Evolutionary conservation across 129 eudicot species (phyloP).

Genomic region (Flaveria ramosissima): DNA sequence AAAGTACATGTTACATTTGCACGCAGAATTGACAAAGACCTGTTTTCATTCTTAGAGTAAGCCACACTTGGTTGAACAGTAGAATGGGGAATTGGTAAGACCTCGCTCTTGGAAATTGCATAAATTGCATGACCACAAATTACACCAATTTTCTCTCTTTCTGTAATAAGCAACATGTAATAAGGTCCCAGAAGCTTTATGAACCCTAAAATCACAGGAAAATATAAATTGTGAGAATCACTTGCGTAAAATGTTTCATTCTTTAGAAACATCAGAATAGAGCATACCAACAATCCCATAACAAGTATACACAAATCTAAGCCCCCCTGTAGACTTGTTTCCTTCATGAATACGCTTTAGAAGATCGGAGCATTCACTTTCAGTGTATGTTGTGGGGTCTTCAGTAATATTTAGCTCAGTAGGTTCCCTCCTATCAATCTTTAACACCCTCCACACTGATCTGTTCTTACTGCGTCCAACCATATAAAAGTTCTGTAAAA

Average conservation of each 20-base stretch:
- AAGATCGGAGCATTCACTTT: constrained; percentile 65
- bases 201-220: constrained; percentile 61
- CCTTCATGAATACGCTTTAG: constrained; percentile 73
- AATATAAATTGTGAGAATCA: constrained; percentile 18
- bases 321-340: constrained; percentile 85
- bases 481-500: constrained; percentile 78
- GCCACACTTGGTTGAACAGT: constrained; percentile 65
- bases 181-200: constrained; percentile 94
- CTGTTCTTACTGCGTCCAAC: constrained; percentile 69
- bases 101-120: constrained; percentile 72
- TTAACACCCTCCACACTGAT: constrained; percentile 71
- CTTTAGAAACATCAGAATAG: constrained; percentile 14
- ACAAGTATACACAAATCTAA: constrained; percentile 68
- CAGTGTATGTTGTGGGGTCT: constrained; percentile 73
- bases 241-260: neutral
- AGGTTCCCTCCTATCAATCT: constrained; percentile 79
- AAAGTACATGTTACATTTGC: constrained; percentile 51
- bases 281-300: constrained; percentile 93
- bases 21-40: constrained; percentile 80
- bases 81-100: constrained; percentile 72
- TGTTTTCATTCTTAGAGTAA: constrained; percentile 82
- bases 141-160: constrained; percentile 79
- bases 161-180: constrained; percentile 83
- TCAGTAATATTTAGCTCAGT: constrained; percentile 64
- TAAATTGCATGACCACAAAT: constrained; percentile 88